Conservation (phyloP, 139 green algal genomes). For the Chlorella vulgaris region DNA sequence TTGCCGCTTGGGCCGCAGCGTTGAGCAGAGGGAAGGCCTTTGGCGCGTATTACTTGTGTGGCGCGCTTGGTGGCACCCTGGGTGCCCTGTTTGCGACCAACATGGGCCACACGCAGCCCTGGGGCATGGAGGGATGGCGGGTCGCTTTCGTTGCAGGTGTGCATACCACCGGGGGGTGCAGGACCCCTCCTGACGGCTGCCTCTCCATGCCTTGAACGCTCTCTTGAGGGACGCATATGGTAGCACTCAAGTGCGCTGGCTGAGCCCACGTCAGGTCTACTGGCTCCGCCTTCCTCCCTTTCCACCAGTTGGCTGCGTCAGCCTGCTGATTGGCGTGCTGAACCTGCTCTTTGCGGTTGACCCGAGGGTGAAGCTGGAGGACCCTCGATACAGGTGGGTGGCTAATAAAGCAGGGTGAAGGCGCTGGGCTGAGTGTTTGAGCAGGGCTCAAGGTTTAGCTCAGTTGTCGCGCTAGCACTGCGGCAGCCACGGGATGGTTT, state of each 20-base stretch:
- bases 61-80: constrained; percentile 58
- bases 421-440: too few relatives aligned
- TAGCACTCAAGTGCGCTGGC: too few relatives aligned
- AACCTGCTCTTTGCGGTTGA: constrained; percentile 44
- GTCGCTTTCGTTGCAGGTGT: constrained; percentile 51
- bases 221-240: too few relatives aligned
- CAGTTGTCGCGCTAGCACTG: too few relatives aligned
- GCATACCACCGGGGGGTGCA: background rate
- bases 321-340: constrained; percentile 51
- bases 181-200: too few relatives aligned
- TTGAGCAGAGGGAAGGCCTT: constrained; percentile 43
- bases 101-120: constrained; percentile 36
- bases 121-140: constrained; percentile 66
- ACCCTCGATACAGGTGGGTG: constrained; percentile 22
- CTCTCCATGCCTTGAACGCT: too few relatives aligned
- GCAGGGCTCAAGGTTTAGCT: too few relatives aligned
- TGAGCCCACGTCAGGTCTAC: background rate
- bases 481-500: too few relatives aligned
- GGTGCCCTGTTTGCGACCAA: constrained; percentile 66
- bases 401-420: too few relatives aligned
- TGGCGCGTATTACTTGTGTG: constrained; percentile 36
- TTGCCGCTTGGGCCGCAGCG: too few relatives aligned
- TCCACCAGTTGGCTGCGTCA: constrained; percentile 46
- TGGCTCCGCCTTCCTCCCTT: background rate
- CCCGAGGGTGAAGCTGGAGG: constrained; percentile 42